Conservation (phyloP, 2,329 filamentous ascomycete species). For the Lasiodiplodia sp. region DNA sequence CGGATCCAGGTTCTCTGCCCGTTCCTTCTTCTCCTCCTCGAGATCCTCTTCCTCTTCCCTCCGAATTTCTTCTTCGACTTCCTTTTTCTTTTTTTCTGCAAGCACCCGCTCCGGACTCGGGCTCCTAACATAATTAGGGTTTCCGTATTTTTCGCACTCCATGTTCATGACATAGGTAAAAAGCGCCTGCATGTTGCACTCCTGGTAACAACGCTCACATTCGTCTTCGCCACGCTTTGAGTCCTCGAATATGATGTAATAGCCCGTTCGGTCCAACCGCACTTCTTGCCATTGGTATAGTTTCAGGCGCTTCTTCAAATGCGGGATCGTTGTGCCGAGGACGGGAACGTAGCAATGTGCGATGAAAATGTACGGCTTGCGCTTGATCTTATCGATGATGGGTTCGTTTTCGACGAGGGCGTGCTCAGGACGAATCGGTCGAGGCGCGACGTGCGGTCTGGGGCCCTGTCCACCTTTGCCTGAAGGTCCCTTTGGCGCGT, state of each 20-base stretch:
- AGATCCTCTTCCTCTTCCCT: slow-evolving; percentile 81
- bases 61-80: slow-evolving; percentile 69
- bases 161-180: slow-evolving; percentile 95
- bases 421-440: slow-evolving; percentile 52
- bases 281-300: slow-evolving; percentile 83
- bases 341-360: slow-evolving; percentile 87
- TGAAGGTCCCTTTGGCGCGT: slow-evolving; percentile 85
- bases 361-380: slow-evolving; percentile 90
- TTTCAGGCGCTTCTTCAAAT: slow-evolving; percentile 89
- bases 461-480: slow-evolving; percentile 54
- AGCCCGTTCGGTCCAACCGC: slow-evolving; percentile 82
- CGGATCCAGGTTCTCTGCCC: slow-evolving; percentile 90
- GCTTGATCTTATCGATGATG: slow-evolving; percentile 73
- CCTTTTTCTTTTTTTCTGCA: slow-evolving; percentile 62
- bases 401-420: slow-evolving; percentile 70
- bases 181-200: slow-evolving; percentile 80
- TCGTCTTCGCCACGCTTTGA: slow-evolving; percentile 78
- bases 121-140: slow-evolving; percentile 67
- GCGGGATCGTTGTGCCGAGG: slow-evolving; percentile 81
- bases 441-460: slow-evolving; percentile 35
- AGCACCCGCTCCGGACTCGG: slow-evolving; percentile 60
- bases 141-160: slow-evolving; percentile 77
- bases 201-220: slow-evolving; percentile 78
- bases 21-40: slow-evolving; percentile 87
- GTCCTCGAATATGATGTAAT: slow-evolving; percentile 90